Conservation (phyloP, 257 asterid species). For the Salvia hispanica region DNA sequence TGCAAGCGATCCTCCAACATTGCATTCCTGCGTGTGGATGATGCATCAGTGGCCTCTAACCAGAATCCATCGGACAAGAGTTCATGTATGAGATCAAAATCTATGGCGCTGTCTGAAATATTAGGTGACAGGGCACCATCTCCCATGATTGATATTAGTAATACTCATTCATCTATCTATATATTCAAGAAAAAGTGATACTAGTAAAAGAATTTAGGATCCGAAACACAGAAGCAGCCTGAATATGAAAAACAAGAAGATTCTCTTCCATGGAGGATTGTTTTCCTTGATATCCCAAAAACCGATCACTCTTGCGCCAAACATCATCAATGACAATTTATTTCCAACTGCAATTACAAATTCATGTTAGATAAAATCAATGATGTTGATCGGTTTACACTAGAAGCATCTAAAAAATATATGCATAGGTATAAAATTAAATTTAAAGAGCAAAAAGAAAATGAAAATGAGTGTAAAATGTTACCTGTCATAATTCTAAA, state of each 20-base stretch:
- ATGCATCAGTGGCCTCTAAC: conserved; percentile 57
- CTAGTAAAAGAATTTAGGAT: conserved; percentile 34
- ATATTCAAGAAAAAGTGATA: conserved; percentile 27
- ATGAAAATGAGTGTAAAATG: conserved; percentile 9
- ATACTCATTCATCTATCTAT: conserved; percentile 14
- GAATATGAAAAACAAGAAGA: conserved; percentile 50
- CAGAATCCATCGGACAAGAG: conserved; percentile 70
- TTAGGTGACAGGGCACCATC: conserved; percentile 48
- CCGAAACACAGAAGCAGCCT: conserved; percentile 53
- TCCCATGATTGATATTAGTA: conserved; percentile 44
- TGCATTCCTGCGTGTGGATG: conserved; percentile 48
- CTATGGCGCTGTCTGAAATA: conserved; percentile 40
- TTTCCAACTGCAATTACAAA: conserved; percentile 44
- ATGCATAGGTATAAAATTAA: not conserved
- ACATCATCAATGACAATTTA: conserved; percentile 42
- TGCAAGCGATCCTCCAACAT: conserved; percentile 66
- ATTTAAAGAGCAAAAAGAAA: conserved; percentile 11
- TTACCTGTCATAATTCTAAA: conserved; percentile 28
- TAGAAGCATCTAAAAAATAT: not conserved
- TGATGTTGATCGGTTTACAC: not conserved
- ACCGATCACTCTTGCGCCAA: conserved; percentile 39
- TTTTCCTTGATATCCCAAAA: conserved; percentile 55
- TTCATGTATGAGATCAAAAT: conserved; percentile 54
- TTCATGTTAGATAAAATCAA: no score
- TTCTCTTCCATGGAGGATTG: conserved; percentile 51